Evolutionary conservation across 1,284 basidiomycete genomes (phyloP), one percentile per base, ranked within the genome.

Genomic region (Trametes polyzona): DNA sequence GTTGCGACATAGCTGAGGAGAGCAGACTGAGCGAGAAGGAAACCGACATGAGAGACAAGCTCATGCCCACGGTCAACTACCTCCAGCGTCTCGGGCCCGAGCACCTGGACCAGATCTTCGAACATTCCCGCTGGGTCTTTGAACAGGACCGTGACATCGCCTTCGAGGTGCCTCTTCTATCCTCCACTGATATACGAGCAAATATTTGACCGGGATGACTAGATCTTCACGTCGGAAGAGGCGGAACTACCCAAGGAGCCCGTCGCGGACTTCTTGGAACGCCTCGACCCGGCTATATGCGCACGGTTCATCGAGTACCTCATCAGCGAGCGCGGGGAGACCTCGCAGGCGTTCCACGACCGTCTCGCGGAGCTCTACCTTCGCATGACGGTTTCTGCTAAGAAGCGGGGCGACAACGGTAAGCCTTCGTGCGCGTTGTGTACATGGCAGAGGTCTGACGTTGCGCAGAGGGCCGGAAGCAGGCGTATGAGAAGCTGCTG

Each of bases 161-260:
- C 1, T 87, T 96, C 59, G 83, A 94, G 74, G 91, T 93, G 66
- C 16, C 55, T 71, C 1, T 1, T 2, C 27, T 17, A 12, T 8
- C 14, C 14, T 11, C 3, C 19, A n/a, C 9, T 4, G 2, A n/a
- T n/a, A n/a, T 10, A 32, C 14, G 7, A 10, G 14, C 19, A n/a
- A 19, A 14, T 16, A 5, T 1, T 17, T 23, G 9, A 39, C 17
- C 10, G 3, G 0, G 3, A 2, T 16, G 12, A 5, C 2, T 66
- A 96, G 90, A 94, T 99, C 48, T 99, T 99, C 71, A 95, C 90
- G 0, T 95, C 95, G 0, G 96, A 98, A 68, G 94, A 96, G 59
- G 90, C 90, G 1, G 92, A 95, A 50, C 80, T 97, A 16, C 94
- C 95, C n/a, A 83, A 86, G 11, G 76, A 81, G 33, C 77, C 78